Conservation (phyloP, 129 eudicot species). For the Chrysanthemum lavandulifolium region DNA sequence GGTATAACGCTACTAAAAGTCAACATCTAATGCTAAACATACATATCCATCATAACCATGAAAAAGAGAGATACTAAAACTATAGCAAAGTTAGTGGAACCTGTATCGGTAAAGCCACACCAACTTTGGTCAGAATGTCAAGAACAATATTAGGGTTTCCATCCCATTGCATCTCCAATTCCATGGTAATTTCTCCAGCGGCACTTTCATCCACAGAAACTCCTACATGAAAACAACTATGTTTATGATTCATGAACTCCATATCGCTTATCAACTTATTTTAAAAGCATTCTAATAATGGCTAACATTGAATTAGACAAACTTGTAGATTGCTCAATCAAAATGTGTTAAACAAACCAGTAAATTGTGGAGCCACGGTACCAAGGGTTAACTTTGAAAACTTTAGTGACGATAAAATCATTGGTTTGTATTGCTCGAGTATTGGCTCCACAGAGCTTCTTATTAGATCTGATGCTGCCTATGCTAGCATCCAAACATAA, state of each 20-base stretch:
- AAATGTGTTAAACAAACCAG: conserved; percentile 38
- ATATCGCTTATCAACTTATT: neutral
- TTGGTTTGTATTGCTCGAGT: conserved; percentile 82
- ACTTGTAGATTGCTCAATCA: conserved; percentile 59
- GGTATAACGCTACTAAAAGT: no score
- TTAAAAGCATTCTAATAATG: no score
- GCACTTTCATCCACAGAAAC: conserved; percentile 55
- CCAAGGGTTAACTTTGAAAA: conserved; percentile 85
- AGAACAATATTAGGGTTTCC: conserved; percentile 78
- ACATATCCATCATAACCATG: no score
- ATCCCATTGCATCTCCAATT: conserved; percentile 90
- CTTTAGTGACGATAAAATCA: conserved; percentile 54
- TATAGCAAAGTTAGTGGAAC: conserved; percentile 22
- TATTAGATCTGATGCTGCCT: conserved; percentile 93
- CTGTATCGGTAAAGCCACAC: conserved; percentile 83
- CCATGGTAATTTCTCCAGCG: conserved; percentile 58
- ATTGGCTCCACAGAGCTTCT: conserved; percentile 82
- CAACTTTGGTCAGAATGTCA: conserved; percentile 64
- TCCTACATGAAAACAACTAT: conserved; percentile 37
- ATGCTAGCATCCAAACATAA: conserved; percentile 30
- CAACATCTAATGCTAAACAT: no score
- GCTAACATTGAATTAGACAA: conserved; percentile 9
- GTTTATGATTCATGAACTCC: neutral
- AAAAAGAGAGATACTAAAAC: no score
- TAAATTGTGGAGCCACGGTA: conserved; percentile 88